A percentile compares a stretch with the other conserved stretches of the same genome.
Conservation (phyloP, 163 green algal species). For the Coccomyxa subellipsoidea region DNA sequence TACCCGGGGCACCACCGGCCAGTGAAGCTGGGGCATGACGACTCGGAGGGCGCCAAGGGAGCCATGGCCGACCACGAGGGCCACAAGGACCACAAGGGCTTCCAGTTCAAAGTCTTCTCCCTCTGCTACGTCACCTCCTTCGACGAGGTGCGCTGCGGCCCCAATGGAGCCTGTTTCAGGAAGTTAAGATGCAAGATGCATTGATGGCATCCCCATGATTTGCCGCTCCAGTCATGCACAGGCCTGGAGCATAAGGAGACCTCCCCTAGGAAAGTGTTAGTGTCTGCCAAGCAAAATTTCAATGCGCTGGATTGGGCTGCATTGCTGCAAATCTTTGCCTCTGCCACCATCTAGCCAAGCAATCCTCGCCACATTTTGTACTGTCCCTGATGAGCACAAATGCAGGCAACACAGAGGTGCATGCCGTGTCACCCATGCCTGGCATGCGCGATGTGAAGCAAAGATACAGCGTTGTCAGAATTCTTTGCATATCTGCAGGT, state of each 20-base stretch:
- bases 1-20: not conserved
- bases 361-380: too few relatives aligned
- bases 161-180: not conserved
- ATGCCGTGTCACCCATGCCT: not conserved
- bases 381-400: too few relatives aligned
- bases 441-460: not conserved
- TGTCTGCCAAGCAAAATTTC: too few relatives aligned
- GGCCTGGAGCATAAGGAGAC: too few relatives aligned
- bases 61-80: not conserved
- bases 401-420: too few relatives aligned
- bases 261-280: too few relatives aligned
- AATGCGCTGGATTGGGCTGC: too few relatives aligned
- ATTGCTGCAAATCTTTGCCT: too few relatives aligned
- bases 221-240: too few relatives aligned
- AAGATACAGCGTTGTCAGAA: not conserved
- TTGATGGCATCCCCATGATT: too few relatives aligned
- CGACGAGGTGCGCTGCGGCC: not conserved
- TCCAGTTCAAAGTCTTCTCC: conserved; percentile 6
- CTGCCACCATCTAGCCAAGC: too few relatives aligned
- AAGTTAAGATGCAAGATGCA: too few relatives aligned
- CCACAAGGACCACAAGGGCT: not conserved
- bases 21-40: not conserved
- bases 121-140: conserved; percentile 9
- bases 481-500: conserved; percentile 20
- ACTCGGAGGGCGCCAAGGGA: not conserved